Conservation (phyloP, 1,284 basidiomycete genomes). For the Austroboletus niveus region DNA sequence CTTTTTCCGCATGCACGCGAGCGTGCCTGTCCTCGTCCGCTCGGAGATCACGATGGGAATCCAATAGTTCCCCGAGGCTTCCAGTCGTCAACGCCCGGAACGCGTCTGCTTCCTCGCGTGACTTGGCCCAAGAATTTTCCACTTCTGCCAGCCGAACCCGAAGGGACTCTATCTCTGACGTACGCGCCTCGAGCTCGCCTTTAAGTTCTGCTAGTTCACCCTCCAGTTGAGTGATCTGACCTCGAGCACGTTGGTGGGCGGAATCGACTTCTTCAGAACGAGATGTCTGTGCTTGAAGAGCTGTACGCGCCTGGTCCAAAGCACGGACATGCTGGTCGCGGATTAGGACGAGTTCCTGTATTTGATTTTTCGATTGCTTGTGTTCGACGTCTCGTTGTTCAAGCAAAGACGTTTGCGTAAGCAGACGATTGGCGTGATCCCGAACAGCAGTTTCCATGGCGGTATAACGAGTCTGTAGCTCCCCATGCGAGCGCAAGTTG, state of each 20-base stretch:
- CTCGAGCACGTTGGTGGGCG: constrained; percentile 67
- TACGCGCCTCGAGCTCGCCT: constrained; percentile 73
- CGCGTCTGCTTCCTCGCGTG: constrained; percentile 86
- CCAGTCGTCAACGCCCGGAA: constrained; percentile 82
- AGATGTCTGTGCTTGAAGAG: constrained; percentile 71
- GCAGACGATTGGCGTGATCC: constrained; percentile 77
- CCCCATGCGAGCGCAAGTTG: constrained; percentile 66
- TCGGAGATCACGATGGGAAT: constrained; percentile 77
- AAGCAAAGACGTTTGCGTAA: constrained; percentile 72
- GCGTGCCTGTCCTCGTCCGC: constrained; percentile 74
- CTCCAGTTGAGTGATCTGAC: constrained; percentile 69
- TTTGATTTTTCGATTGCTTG: constrained; percentile 59
- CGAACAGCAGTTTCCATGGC: constrained; percentile 68
- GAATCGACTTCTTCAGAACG: constrained; percentile 83
- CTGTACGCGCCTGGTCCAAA: constrained; percentile 81
- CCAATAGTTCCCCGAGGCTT: constrained; percentile 80
- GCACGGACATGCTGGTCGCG: constrained; percentile 84
- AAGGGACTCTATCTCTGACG: constrained; percentile 70
- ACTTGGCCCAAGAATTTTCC: constrained; percentile 85
- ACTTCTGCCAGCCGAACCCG: constrained; percentile 66
- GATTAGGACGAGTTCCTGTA: constrained; percentile 68
- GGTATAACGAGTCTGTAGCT: constrained; percentile 68
- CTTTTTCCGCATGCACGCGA: constrained; percentile 77
- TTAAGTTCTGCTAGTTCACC: constrained; percentile 73
- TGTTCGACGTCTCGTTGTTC: constrained; percentile 84